phyloP scores from a whole-genome alignment of 352 stramenopile species.

The Plasmopara halstedii region DNA sequence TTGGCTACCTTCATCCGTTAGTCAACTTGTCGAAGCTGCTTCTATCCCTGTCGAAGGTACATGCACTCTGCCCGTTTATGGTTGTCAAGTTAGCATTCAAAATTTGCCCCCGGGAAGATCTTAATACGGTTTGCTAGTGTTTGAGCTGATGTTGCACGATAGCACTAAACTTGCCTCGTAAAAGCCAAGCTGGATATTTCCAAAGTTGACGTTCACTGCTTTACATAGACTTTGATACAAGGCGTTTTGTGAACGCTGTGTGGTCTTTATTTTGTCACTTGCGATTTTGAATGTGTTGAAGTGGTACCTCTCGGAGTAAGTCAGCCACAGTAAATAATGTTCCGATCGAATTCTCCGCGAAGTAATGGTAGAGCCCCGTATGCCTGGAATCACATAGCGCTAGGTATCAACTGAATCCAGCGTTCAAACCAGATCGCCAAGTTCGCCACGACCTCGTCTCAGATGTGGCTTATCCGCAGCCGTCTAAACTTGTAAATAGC shows the following conservation, averaged over 20 bases:
- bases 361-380: constrained; percentile 7
- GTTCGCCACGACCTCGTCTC: background rate
- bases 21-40: constrained; percentile 1
- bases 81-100: constrained; percentile 5
- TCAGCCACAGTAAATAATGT: constrained; percentile 8
- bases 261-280: constrained; percentile 13
- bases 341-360: constrained; percentile 3
- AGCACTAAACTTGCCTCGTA: background rate
- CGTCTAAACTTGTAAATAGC: background rate
- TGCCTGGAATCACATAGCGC: constrained; percentile 2
- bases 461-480: no score
- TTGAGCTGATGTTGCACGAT: background rate
- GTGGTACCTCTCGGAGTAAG: constrained; percentile 1
- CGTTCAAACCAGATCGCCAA: background rate
- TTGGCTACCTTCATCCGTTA: background rate
- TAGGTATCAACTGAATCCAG: constrained; percentile 5
- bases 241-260: background rate
- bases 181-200: constrained; percentile 1
- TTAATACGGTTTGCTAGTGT: background rate
- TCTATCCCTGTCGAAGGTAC: background rate
- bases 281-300: constrained; percentile 2
- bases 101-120: constrained; percentile 6
- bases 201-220: background rate
- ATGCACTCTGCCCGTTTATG: constrained; percentile 12
- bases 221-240: background rate